Percentiles rank a stretch among this genome's conserved stretches.
Evolutionary conservation across 352 stramenopile species (phyloP).

Genomic region (Pythium scleroteichum): DNA sequence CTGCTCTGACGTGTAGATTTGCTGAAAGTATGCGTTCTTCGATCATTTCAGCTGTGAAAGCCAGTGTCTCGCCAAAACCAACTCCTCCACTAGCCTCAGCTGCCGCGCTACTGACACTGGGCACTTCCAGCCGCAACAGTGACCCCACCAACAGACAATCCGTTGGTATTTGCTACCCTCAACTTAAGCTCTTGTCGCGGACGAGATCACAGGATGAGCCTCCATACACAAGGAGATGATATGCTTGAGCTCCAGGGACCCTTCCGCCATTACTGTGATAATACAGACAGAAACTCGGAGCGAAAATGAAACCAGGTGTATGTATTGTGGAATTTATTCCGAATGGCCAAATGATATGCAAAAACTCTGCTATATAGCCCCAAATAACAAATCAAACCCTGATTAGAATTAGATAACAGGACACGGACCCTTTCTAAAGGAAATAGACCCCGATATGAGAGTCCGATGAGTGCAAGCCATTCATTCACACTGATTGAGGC

Average conservation of each 20-base stretch:
- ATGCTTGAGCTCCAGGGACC: slow-evolving; percentile 82
- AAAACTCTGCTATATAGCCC: no score
- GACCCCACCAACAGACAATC: slow-evolving; percentile 9
- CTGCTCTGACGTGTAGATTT: slow-evolving; percentile 99
- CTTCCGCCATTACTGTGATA: no score
- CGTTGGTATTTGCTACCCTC: slow-evolving; percentile 30
- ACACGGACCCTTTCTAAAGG: no score
- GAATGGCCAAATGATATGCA: no score
- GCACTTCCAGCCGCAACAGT: slow-evolving; percentile 5
- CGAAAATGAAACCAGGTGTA: no score
- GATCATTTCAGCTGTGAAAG: slow-evolving; percentile 94
- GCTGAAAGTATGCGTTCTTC: slow-evolving; percentile 99
- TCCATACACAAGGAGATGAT: slow-evolving; percentile 85
- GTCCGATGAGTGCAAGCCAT: no score
- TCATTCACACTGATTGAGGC: no score
- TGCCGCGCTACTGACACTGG: not conserved
- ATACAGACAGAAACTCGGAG: no score
- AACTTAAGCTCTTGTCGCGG: slow-evolving; percentile 50
- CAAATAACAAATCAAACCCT: no score
- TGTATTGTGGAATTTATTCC: no score
- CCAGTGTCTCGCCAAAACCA: slow-evolving; percentile 26
- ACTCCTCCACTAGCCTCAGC: slow-evolving; percentile 17
- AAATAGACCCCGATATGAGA: no score
- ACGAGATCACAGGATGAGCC: slow-evolving; percentile 76
- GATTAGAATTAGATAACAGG: no score